These are phyloP conservation scores for Acanthamoeba rhysodes DNA, from an alignment of 208 protist species.

Conservation along the genomic window DNA sequence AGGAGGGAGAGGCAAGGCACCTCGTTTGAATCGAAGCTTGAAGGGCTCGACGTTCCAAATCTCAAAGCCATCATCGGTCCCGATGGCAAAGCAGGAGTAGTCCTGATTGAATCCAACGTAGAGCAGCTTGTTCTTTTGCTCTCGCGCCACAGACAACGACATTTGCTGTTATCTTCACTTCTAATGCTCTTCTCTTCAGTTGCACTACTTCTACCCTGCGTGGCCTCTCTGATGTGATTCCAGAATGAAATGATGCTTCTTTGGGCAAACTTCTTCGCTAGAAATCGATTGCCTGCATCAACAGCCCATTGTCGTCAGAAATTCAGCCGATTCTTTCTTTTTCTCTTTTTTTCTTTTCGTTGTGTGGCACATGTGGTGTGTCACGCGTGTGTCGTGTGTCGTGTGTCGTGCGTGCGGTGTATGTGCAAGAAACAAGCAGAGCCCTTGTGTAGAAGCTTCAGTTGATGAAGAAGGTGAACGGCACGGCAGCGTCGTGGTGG, in stretches of 20 bases:
- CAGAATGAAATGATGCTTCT: background rate
- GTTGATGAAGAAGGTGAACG: slow-evolving; percentile 44
- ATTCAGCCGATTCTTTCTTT: too few relatives aligned
- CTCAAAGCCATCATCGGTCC: slow-evolving; percentile 92
- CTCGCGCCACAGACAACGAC: slow-evolving; percentile 43
- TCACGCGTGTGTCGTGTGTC: too few relatives aligned
- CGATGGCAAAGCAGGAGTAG: slow-evolving; percentile 91
- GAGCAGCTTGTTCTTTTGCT: slow-evolving; percentile 87
- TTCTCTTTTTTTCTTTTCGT: too few relatives aligned
- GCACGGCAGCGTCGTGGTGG: background rate
- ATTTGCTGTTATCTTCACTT: background rate
- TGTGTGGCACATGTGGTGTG: too few relatives aligned
- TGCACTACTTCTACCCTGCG: background rate
- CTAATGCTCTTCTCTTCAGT: background rate
- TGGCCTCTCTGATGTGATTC: background rate
- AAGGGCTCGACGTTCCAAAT: slow-evolving; percentile 95
- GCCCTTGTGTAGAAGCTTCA: background rate
- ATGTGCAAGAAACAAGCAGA: background rate
- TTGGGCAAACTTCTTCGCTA: too few relatives aligned
- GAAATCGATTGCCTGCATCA: too few relatives aligned
- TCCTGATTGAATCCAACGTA: slow-evolving; percentile 95
- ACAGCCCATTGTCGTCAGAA: too few relatives aligned
- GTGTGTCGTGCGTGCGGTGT: too few relatives aligned
- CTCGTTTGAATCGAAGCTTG: slow-evolving; percentile 91
- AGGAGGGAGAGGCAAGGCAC: slow-evolving; percentile 77